Percentiles rank a stretch among this genome's conserved stretches.
These are phyloP conservation scores for Noccaea caerulescens DNA, from an alignment of 345 rosid genomes.

Conservation along the genomic window DNA sequence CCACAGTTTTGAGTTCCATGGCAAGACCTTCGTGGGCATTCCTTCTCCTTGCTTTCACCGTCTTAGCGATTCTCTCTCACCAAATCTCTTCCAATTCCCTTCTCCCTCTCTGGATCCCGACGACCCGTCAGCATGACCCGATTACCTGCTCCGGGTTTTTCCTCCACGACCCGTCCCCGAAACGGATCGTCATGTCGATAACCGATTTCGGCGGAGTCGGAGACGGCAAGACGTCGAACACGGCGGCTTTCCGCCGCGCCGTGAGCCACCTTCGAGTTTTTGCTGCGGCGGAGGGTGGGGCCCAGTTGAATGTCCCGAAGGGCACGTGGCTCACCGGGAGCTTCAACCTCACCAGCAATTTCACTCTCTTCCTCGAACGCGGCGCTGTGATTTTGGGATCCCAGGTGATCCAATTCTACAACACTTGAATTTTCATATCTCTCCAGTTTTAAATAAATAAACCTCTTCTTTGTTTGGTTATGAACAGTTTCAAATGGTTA, in stretches of 20 bases:
- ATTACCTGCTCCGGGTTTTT: constrained; percentile 28
- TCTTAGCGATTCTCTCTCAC: constrained; percentile 55
- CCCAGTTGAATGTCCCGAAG: constrained; percentile 75
- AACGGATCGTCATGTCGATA: constrained; percentile 71
- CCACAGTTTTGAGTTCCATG: constrained; percentile 31
- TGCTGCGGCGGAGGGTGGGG: constrained; percentile 57
- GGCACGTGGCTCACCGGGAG: constrained; percentile 93
- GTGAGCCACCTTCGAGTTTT: constrained; percentile 56
- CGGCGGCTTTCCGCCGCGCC: constrained; percentile 76
- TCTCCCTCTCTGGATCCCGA: constrained; percentile 42
- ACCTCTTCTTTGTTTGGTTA: neutral
- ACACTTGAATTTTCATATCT: too few relatives aligned
- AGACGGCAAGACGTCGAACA: constrained; percentile 77
- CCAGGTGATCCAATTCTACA: constrained; percentile 51
- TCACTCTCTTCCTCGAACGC: constrained; percentile 80
- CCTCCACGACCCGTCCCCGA: constrained; percentile 40
- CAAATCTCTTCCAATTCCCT: constrained; percentile 61
- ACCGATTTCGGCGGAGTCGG: constrained; percentile 90
- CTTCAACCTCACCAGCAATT: constrained; percentile 90
- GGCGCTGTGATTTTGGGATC: constrained; percentile 91
- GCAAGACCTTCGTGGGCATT: constrained; percentile 57
- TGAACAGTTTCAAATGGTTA: neutral
- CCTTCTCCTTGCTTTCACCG: constrained; percentile 57
- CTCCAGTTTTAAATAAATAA: too few relatives aligned
- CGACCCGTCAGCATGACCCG: constrained; percentile 41